Evolutionary conservation across 2,329 filamentous ascomycete species (phyloP), one percentile per base, ranked within the genome.

Genomic region (Fusarium sororula): DNA sequence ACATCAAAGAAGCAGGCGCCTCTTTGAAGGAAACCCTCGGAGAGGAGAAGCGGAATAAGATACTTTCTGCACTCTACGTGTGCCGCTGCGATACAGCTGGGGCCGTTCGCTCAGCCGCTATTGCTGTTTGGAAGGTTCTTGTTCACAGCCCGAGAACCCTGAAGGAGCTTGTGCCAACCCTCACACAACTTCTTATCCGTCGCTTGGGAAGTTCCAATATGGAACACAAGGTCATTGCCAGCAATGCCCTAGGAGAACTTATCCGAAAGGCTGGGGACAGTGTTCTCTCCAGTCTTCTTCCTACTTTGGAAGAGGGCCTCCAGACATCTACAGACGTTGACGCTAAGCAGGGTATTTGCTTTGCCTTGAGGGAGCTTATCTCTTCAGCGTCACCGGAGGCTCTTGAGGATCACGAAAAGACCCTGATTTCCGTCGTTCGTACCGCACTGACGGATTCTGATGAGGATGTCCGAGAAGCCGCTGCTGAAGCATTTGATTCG

Each of bases 181-280:
- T 99, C 69, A 97, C 95, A 11, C 95, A 98, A 81, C 91, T 99
- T 73, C 93, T 99, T 77, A 98, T 99, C 81, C 91, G 94, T 68
- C 93, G 96, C 55, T 89, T 99, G 76, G 96, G 95, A 71, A 98
- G 95, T 82, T 93, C 95, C 51, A 98, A 98, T 80, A 95, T 97
- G 92, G 96, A 99, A 82, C 96, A 99, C 83, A 98, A 98, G 86
- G 93, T 98, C 77, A 99, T 99, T 86, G 96, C 97, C 75, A 96
- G 96, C 82, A 98, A 98, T 82, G 95, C 96, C 55, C 88, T 99
- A 63, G 96, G 96, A 80, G 96, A 99, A 82, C 90, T 99, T 75
- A 98, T 99, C 79, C 92, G 96, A 79, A 98, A 98, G 84, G 96
- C 96, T 79, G 96, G 97, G 70, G 96, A 99, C 82, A 93, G 94